Evolutionary conservation across 1,284 basidiomycete species (phyloP).

Genomic region (Rhizoctonia solani): DNA sequence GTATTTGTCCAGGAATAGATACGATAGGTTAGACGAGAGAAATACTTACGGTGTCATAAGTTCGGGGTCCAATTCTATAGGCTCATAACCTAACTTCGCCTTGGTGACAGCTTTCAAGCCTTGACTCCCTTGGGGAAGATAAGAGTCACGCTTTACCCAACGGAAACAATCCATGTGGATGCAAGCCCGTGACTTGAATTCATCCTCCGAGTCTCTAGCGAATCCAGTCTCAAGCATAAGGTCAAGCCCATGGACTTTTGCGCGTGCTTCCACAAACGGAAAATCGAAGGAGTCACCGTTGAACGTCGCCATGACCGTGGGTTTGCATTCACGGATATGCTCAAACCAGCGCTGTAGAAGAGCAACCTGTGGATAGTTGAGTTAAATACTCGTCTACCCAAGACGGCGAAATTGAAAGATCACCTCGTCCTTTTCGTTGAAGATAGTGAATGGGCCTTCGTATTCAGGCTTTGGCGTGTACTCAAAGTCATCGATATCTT

Average conservation of each 20-base stretch:
- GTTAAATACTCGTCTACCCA: not conserved
- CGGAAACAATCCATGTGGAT: conserved; percentile 99
- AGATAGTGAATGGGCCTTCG: conserved; percentile 95
- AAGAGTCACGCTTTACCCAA: conserved; percentile 99
- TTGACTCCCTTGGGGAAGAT: conserved; percentile 97
- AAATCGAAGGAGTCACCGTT: conserved; percentile 99
- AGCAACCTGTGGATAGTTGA: conserved; percentile 56
- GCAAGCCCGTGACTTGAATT: conserved; percentile 93
- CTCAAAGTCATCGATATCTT: conserved; percentile 98
- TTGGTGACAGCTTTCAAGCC: conserved; percentile 98
- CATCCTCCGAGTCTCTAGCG: conserved; percentile 87
- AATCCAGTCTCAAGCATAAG: conserved; percentile 98
- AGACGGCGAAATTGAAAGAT: conserved; percentile 38
- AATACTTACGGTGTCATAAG: conserved; percentile 92
- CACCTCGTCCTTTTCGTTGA: conserved; percentile 94
- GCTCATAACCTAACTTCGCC: conserved; percentile 95
- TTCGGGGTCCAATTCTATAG: conserved; percentile 97
- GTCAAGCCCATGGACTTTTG: conserved; percentile 89
- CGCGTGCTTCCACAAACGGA: conserved; percentile 91
- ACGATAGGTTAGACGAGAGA: not conserved
- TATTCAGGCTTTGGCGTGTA: conserved; percentile 99
- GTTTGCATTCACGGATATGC: conserved; percentile 90
- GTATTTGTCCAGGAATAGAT: not conserved
- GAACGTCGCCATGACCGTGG: conserved; percentile 97
- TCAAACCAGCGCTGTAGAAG: conserved; percentile 88